Evolutionary conservation across 208 protist genomes (phyloP).

Genomic region (Acanthamoeba castellanii): DNA sequence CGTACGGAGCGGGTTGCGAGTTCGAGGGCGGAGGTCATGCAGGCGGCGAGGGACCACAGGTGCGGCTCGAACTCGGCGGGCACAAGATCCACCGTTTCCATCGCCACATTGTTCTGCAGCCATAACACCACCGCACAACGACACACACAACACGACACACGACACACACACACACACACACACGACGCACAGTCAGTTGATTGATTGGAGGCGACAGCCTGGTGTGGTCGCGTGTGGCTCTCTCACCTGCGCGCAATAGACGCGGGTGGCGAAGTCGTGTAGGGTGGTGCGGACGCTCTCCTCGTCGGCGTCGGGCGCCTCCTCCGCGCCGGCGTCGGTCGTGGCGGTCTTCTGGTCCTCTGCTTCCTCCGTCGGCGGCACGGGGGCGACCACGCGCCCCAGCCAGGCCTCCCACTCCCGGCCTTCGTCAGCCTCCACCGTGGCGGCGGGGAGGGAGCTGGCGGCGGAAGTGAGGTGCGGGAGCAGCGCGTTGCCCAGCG

Average conservation of each 20-base stretch:
- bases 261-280: conserved; percentile 7
- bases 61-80: conserved; percentile 7
- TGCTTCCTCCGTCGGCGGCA: background rate
- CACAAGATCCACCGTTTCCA: background rate
- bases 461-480: background rate
- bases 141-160: background rate
- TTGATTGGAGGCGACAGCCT: background rate
- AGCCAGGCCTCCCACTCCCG: conserved; percentile 2
- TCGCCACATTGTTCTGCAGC: background rate
- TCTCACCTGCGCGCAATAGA: conserved; percentile 16
- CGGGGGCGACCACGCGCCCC: background rate
- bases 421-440: background rate
- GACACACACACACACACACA: no score
- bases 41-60: conserved; percentile 22
- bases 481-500: background rate
- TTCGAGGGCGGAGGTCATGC: conserved; percentile 5
- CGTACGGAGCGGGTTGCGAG: background rate
- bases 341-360: background rate
- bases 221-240: background rate
- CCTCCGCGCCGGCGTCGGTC: background rate
- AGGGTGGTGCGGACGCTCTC: background rate
- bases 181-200: background rate
- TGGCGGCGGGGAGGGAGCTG: background rate
- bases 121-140: background rate
- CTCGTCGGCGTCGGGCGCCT: background rate